Evolutionary conservation across 768 basidiomycete species (phyloP), one percentile per base, ranked within the genome.

Genomic region (Hysterangium stoloniferum): DNA sequence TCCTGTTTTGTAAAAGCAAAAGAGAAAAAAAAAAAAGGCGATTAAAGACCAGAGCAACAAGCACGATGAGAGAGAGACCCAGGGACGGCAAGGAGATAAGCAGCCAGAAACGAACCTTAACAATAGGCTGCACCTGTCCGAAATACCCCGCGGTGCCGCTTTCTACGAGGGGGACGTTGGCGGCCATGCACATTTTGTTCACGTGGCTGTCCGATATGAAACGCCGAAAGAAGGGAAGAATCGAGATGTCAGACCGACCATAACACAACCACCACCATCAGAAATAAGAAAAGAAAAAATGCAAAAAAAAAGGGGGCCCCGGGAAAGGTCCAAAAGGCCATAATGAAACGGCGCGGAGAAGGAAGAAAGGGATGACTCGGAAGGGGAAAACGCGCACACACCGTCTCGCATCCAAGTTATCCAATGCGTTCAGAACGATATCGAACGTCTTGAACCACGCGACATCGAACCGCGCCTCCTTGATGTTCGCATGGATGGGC

Each of bases 141-240:
- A 96, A 75, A 63, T 97, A 99, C 0, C 96, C 96, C 4, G 92
- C 91, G 2, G 96, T 98, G 2, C 96, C 96, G 7, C 89, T 93
- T 62, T 99, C 96, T 19, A 99, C 90, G 6, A 97, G 73, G 0
- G 94, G 94, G 0, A 95, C 78, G 47, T 77, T 74, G 4, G 87
- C 89, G 1, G 95, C 92, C 74, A 96, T 86, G 64, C 96, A 98
- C 84, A 99, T 93, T 62, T 85, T 86, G 71, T 98, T 98, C 43
- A 98, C 93, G 62, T 98, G 95, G 62, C 91, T 71, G 41, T 93
- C n/a, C n/a, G n/a, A n/a, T n/a, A n/a, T n/a, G n/a, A n/a, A n/a
- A n/a, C n/a, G 17, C 9, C 4, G n/a, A n/a, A n/a, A n/a, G n/a
- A n/a, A n/a, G n/a, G n/a, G n/a, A n/a, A n/a, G n/a, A n/a, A n/a